These are phyloP conservation scores for Colletotrichum eremochloae DNA, from an alignment of 2,329 filamentous ascomycete genomes.

Conservation along the genomic window DNA sequence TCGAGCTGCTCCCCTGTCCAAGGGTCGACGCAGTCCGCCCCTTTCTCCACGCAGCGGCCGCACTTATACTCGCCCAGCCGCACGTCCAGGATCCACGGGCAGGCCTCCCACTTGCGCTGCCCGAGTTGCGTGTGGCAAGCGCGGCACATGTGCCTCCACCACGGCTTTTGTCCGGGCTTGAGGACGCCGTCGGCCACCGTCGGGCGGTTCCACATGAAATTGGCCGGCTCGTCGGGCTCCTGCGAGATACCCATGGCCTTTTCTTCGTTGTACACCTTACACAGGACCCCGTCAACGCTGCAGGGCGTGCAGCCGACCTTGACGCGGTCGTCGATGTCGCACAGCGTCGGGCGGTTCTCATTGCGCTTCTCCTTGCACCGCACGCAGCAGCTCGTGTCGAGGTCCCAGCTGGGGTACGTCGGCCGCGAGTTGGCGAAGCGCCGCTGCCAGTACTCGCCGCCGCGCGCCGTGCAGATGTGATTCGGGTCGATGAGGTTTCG, in stretches of 20 bases:
- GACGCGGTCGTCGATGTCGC: slow-evolving; percentile 38
- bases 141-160: slow-evolving; percentile 43
- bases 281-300: slow-evolving; percentile 4
- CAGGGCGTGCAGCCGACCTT: slow-evolving; percentile 38
- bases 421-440: slow-evolving; percentile 38
- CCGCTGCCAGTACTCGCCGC: slow-evolving; percentile 31
- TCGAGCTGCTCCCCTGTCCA: slow-evolving; percentile 36
- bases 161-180: slow-evolving; percentile 36
- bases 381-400: slow-evolving; percentile 27
- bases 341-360: slow-evolving; percentile 2
- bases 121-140: neutral
- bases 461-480: slow-evolving; percentile 33
- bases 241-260: slow-evolving; percentile 4
- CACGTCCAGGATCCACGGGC: slow-evolving; percentile 33
- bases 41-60: slow-evolving; percentile 41
- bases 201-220: slow-evolving; percentile 34
- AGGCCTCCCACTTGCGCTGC: neutral
- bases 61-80: slow-evolving; percentile 35
- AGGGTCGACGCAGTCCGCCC: slow-evolving; percentile 43
- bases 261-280: slow-evolving; percentile 20
- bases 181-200: slow-evolving; percentile 27
- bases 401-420: slow-evolving; percentile 20
- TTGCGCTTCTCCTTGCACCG: slow-evolving; percentile 19
- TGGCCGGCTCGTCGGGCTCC: slow-evolving; percentile 1
- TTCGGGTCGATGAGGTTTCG: slow-evolving; percentile 33